A percentile compares a stretch with the other conserved stretches of the same genome.
Conservation (phyloP, 257 asterid genomes). For the Salvia rosmarinus region DNA sequence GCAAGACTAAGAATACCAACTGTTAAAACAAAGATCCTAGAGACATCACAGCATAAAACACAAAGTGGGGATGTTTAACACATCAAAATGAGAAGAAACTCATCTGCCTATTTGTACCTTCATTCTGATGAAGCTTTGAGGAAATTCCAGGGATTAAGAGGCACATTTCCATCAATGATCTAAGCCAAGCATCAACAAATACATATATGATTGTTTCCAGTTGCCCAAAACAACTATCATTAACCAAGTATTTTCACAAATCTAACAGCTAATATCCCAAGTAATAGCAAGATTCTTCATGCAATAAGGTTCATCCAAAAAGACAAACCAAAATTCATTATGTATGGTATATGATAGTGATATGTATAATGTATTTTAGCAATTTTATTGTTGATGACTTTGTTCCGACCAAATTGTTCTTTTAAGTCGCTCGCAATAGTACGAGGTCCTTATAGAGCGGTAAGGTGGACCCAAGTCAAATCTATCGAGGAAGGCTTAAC, state of each 20-base stretch:
- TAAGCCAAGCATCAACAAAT: conserved; percentile 58
- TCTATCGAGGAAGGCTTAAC: no score
- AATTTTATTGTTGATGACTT: no score
- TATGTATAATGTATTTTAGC: not conserved
- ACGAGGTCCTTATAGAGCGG: no score
- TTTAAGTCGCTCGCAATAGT: no score
- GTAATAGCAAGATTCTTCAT: not conserved
- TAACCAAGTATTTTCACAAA: conserved; percentile 3
- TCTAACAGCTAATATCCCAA: conserved; percentile 1
- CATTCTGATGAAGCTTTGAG: conserved; percentile 60
- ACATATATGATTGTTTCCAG: conserved; percentile 18
- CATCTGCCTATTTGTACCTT: conserved; percentile 59
- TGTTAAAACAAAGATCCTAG: not conserved
- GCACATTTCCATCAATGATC: conserved; percentile 98
- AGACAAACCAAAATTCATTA: conserved; percentile 23
- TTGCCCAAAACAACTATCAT: not conserved
- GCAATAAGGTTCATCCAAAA: conserved; percentile 2
- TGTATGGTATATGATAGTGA: not conserved
- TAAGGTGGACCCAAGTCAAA: no score
- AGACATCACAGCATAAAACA: conserved; percentile 6
- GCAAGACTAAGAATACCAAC: conserved; percentile 12
- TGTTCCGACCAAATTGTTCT: no score
- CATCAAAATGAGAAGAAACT: conserved; percentile 32
- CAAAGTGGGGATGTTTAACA: no score
- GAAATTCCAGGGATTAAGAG: conserved; percentile 82